Evolutionary conservation across 306 rosid genomes (phyloP), one percentile per base, ranked within the genome.

Genomic region (Vachellia collinsii): DNA sequence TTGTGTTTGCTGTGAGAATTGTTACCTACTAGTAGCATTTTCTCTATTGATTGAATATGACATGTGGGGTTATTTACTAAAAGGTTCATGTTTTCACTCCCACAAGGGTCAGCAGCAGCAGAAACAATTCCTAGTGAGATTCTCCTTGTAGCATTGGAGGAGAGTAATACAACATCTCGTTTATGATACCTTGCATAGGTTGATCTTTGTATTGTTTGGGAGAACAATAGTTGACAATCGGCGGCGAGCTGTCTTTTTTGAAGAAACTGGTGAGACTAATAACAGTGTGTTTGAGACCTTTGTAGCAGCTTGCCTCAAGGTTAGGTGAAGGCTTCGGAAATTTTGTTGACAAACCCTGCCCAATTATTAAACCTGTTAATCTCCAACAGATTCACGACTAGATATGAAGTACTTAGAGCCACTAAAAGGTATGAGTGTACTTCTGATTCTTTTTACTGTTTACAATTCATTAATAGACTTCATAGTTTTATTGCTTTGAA

Each of bases 61-160:
- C 64, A 61, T 79, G 56, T 70, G 93, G 99, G 98, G 93, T 82
- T 95, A 68, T 94, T 89, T 62, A 88, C 98, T 17, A 93, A 93
- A 91, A 93, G 98, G 82, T 89, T 83, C 48, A 56, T 88, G 34
- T 93, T 93, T 87, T 98, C 99, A 0, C 98, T 97, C 39, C 98
- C 97, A 50, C 90, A 92, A 88, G 99, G 99, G 82, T 95, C 98
- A 14, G 99, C 99, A 25, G 99, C 99, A 48, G 97, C 97, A 8
- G 97, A 93, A 92, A 92, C 98, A 78, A 95, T 93, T 86, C 98
- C 99, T 37, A 93, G 91, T 47, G 99, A 95, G 81, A 83, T 89
- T 83, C 97, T 95, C 61, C 97, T 95, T 87, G 86, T 89, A 63
- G 98, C 99, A n/a, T 68, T 95, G 94, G 99, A 95, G 86, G 94